Conservation (phyloP, 2,329 filamentous ascomycete genomes). For the Neopestalotiopsis sp. region DNA sequence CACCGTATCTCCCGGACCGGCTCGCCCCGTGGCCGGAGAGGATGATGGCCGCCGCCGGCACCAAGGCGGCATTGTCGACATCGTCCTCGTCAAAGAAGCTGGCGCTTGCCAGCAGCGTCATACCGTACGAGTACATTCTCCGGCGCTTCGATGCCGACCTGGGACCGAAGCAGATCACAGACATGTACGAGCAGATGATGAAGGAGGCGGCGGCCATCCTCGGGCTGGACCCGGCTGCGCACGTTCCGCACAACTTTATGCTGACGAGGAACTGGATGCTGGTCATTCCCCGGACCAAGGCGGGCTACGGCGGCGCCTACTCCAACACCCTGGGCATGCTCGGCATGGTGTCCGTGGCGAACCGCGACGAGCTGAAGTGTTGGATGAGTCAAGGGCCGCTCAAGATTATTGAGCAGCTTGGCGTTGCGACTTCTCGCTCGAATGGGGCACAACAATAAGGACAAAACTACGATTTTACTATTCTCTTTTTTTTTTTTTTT, state of each 20-base stretch:
- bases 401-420: constrained; percentile 41
- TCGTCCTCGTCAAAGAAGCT: constrained; percentile 15
- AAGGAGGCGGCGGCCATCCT: constrained; percentile 23
- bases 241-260: constrained; percentile 50
- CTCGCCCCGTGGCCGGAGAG: constrained; percentile 32
- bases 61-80: too few relatives aligned
- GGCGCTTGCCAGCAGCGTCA: constrained; percentile 12
- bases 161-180: constrained; percentile 24
- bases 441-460: background rate
- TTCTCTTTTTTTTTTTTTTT: background rate
- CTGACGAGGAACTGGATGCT: constrained; percentile 49
- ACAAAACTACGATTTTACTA: background rate
- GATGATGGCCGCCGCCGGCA: background rate
- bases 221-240: constrained; percentile 16
- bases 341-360: constrained; percentile 45
- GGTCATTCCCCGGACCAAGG: constrained; percentile 48
- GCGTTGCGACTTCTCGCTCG: constrained; percentile 29
- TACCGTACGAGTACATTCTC: constrained; percentile 43
- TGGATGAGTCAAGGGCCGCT: constrained; percentile 43
- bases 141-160: constrained; percentile 34
- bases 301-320: constrained; percentile 39
- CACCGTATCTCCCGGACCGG: constrained; percentile 37
- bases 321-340: constrained; percentile 54
- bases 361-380: constrained; percentile 37
- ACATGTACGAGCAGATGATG: constrained; percentile 34